Evolutionary conservation across 257 asterid genomes (phyloP).

Genomic region (Oldenlandia corymbosa): DNA sequence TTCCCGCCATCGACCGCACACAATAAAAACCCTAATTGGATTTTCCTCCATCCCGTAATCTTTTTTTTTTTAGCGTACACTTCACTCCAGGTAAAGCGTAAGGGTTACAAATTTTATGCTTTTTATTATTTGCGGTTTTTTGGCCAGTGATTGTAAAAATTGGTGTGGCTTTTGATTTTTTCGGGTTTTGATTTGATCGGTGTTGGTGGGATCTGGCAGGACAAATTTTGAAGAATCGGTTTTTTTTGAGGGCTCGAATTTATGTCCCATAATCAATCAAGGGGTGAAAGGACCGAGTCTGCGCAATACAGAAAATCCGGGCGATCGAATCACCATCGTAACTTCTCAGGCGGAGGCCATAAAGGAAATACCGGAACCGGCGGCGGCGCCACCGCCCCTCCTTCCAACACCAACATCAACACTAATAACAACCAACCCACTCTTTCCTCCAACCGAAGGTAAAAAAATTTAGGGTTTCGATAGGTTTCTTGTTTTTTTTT

Average conservation of each 20-base stretch:
- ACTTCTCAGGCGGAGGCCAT: constrained; percentile 25
- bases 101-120: neutral
- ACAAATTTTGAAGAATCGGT: constrained; percentile 15
- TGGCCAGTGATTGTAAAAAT: neutral
- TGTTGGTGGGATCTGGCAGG: constrained; percentile 48
- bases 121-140: neutral
- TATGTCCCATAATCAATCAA: constrained; percentile 44
- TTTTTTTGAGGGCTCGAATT: constrained; percentile 27
- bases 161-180: neutral
- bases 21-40: constrained; percentile 46
- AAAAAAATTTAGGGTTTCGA: constrained; percentile 10
- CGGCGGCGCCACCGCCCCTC: constrained; percentile 34
- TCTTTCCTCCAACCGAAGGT: constrained; percentile 27
- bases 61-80: constrained; percentile 12
- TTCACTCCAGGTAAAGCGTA: constrained; percentile 34
- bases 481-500: constrained; percentile 2
- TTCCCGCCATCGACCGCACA: constrained; percentile 40
- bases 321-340: constrained; percentile 32
- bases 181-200: constrained; percentile 28
- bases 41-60: neutral
- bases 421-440: constrained; percentile 9
- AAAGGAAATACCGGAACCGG: constrained; percentile 25
- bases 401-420: constrained; percentile 12
- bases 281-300: constrained; percentile 38
- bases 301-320: constrained; percentile 29